phyloP scores from a whole-genome alignment of 768 basidiomycete species.

The Tephrocybe sp. region DNA sequence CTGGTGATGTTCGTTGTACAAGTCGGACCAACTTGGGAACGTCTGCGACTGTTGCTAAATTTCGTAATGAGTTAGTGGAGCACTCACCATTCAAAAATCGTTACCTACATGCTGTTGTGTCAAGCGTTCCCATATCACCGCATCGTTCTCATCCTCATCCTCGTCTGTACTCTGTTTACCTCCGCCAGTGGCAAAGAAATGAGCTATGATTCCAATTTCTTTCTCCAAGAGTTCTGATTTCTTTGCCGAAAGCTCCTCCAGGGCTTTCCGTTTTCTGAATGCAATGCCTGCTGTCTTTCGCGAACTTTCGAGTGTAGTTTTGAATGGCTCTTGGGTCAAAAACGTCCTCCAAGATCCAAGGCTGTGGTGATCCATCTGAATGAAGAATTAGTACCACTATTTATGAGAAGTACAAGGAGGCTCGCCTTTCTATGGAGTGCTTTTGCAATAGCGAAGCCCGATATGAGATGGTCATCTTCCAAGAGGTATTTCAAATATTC shows the following conservation, averaged over 20 bases:
- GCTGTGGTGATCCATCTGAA: constrained; percentile 63
- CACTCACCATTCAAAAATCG: neutral
- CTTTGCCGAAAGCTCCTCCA: constrained; percentile 20
- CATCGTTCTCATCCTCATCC: constrained; percentile 44
- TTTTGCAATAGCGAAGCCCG: constrained; percentile 33
- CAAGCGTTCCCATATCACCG: constrained; percentile 53
- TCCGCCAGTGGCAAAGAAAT: constrained; percentile 55
- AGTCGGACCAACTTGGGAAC: constrained; percentile 47
- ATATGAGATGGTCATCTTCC: constrained; percentile 45
- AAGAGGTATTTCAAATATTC: constrained; percentile 46
- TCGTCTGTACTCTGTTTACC: constrained; percentile 22
- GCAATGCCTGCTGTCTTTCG: constrained; percentile 53
- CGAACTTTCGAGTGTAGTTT: constrained; percentile 42
- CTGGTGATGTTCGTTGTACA: constrained; percentile 44
- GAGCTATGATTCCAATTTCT: constrained; percentile 49
- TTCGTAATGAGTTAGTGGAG: neutral
- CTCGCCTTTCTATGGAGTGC: constrained; percentile 48
- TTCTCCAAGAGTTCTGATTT: constrained; percentile 16
- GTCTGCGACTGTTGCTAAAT: constrained; percentile 40
- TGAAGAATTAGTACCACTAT: constrained; percentile 1
- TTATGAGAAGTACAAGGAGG: neutral
- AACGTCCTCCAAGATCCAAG: constrained; percentile 49
- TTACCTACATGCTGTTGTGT: constrained; percentile 39
- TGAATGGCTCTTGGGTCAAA: constrained; percentile 27
- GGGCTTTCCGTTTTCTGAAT: constrained; percentile 39